Evolutionary conservation across 176 grass and related monocot genomes (phyloP), one percentile per base, ranked within the genome.

Genomic region (Oryza coarctata): DNA sequence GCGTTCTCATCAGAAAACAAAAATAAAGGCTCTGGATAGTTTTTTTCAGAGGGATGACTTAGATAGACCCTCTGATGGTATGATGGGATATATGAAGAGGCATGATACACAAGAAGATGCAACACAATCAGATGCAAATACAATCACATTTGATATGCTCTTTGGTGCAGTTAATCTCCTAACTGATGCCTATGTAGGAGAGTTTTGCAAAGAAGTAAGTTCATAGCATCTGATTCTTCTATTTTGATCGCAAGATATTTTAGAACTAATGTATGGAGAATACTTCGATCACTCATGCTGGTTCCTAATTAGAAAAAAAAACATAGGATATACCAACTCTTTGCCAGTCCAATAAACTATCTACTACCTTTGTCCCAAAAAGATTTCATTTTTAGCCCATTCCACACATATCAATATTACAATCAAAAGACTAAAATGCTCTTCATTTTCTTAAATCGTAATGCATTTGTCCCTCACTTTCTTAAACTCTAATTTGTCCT

Each of bases 121-220:
- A 45, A 47, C 60, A 35, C 35, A 81, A 28, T 50, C 27, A 18
- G 33, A 82, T 78, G 30, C 5, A 74, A 65, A 75, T 30, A 25
- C 43, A 75, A 68, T 70, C 55, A 80, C 63, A 74, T 57, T 70
- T 70, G 82, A 76, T 7, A 36, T 80, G 72, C 71, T 85, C 43
- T 85, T 85, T 65, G 82, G 77, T 68, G 1, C 15, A 34, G 58
- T 77, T 28, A 81, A 65, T 76, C 27, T 65, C 34, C 34, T 76
- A 70, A 70, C 45, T 33, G 25, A 75, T 70, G 44, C 30, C 55
- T 9, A 67, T 34, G 35, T 65, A n/a, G 55, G 60, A 71, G 82
- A 79, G 2, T 75, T 89, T 45, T 81, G 5, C 25, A 52, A 70
- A 76, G 77, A 85, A 34, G 87, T 89, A 89, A 85, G 82, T 61